Conservation (phyloP, 2,329 filamentous ascomycete genomes). For the Ceratocystis variospora region DNA sequence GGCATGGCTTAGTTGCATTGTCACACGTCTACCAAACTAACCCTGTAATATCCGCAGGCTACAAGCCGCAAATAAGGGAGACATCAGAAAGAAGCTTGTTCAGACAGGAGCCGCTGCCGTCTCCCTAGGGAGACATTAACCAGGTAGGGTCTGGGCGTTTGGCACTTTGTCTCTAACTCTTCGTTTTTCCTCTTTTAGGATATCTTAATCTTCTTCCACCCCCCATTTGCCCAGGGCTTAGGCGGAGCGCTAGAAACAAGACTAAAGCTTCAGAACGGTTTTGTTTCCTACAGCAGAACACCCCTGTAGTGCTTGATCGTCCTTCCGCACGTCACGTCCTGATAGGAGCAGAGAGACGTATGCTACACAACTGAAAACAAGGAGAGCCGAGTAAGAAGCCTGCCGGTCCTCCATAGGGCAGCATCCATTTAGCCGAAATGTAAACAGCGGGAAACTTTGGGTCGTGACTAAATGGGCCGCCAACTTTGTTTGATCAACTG, state of each 20-base stretch:
- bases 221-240: neutral
- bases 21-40: neutral
- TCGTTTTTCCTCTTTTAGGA: too few species aligned
- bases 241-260: neutral
- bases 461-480: neutral
- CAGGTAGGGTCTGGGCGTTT: neutral
- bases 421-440: neutral
- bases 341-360: neutral
- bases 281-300: neutral
- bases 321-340: neutral
- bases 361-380: neutral
- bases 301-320: constrained; percentile 6
- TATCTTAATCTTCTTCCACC: too few species aligned
- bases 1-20: neutral
- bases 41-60: neutral
- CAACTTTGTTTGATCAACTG: neutral
- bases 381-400: neutral
- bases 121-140: neutral
- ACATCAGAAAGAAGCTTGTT: neutral
- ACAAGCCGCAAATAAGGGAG: neutral
- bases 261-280: neutral
- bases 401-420: neutral
- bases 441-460: neutral
- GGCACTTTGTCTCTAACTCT: neutral
- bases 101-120: neutral